phyloP scores from a whole-genome alignment of 495 filamentous ascomycete genomes.

The Daldinia loculata region DNA sequence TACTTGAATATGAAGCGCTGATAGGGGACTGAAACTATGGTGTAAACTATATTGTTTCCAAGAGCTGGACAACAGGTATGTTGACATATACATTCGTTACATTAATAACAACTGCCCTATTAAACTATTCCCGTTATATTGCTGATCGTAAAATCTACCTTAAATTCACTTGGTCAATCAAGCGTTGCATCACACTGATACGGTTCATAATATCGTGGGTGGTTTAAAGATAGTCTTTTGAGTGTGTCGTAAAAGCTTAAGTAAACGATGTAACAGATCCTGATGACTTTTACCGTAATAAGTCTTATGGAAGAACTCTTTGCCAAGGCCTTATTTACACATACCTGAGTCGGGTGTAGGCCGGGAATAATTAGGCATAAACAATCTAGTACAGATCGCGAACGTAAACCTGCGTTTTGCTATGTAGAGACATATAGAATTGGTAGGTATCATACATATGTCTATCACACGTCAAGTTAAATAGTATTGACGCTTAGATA shows the following conservation, averaged over 20 bases:
- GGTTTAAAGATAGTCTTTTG: not conserved
- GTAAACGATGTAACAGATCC: not conserved
- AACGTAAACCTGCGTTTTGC: constrained; percentile 1
- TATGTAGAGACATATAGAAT: not conserved
- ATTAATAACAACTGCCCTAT: too few species aligned
- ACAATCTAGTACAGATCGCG: not conserved
- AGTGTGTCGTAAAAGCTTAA: not conserved
- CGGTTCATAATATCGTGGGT: not conserved
- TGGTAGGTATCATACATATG: not conserved
- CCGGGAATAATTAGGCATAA: constrained; percentile 24
- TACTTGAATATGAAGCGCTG: not conserved
- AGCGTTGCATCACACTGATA: too few species aligned
- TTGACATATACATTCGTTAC: too few species aligned
- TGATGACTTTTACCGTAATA: constrained; percentile 1
- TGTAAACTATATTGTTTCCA: not conserved
- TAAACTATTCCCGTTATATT: too few species aligned
- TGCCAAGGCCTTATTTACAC: constrained; percentile 20
- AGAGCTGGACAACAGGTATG: not conserved
- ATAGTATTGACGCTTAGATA: not conserved
- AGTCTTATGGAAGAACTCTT: constrained; percentile 8
- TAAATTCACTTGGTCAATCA: too few species aligned
- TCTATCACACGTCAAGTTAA: not conserved
- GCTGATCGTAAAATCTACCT: too few species aligned
- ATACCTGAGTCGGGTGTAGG: not conserved
- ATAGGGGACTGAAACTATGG: not conserved